Percentiles rank a stretch among this genome's conserved stretches.
Conservation (phyloP, 371 early-diverging fungal genomes). For the Rhizopus microsporus region DNA sequence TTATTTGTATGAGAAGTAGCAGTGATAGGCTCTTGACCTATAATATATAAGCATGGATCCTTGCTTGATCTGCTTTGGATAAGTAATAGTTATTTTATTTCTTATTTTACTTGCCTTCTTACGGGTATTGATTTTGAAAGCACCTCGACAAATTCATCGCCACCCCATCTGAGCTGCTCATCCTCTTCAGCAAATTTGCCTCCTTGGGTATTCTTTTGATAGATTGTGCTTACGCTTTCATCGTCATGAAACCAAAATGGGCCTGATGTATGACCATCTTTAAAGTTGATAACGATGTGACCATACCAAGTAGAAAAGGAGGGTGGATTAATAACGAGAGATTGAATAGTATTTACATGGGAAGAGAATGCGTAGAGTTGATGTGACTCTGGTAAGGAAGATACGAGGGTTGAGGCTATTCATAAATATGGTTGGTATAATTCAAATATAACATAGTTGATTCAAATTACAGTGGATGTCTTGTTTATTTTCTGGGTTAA, state of each 20-base stretch:
- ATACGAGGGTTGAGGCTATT: slow-evolving; percentile 25
- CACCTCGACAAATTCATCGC: slow-evolving; percentile 48
- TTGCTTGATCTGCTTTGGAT: too few species aligned
- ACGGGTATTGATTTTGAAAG: slow-evolving; percentile 24
- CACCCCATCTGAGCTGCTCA: slow-evolving; percentile 43
- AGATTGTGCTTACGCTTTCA: slow-evolving; percentile 50
- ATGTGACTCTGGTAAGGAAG: slow-evolving; percentile 24
- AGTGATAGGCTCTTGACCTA: neutral
- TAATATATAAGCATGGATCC: too few species aligned
- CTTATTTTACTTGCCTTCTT: slow-evolving; percentile 25
- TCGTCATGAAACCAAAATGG: slow-evolving; percentile 56
- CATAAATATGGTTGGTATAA: neutral
- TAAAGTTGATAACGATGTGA: slow-evolving; percentile 42
- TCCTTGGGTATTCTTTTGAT: slow-evolving; percentile 47
- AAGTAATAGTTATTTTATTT: neutral
- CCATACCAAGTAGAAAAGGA: slow-evolving; percentile 53
- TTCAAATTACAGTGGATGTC: slow-evolving; percentile 23
- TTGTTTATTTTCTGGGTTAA: slow-evolving; percentile 31
- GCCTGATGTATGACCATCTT: slow-evolving; percentile 38
- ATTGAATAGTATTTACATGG: slow-evolving; percentile 31
- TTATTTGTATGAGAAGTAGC: neutral
- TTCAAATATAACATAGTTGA: too few species aligned
- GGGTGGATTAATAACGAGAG: slow-evolving; percentile 40
- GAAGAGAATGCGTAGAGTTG: slow-evolving; percentile 39
- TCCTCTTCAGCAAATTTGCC: slow-evolving; percentile 25